These are phyloP conservation scores for Proliferodiscus dingleyae DNA, from an alignment of 2,329 filamentous ascomycete species.

Conservation along the genomic window DNA sequence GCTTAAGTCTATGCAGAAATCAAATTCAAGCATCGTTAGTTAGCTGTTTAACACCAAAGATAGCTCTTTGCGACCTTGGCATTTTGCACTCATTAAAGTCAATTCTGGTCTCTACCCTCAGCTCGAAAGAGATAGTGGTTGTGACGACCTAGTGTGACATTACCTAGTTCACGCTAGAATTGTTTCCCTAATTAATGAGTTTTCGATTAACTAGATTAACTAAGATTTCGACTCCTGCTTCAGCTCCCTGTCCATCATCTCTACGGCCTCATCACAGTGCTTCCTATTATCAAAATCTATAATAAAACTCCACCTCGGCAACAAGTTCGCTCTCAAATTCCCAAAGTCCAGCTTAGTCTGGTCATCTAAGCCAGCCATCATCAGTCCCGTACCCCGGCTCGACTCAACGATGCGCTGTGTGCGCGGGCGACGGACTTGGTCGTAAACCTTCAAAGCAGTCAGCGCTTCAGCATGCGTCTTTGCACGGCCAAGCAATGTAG, in stretches of 20 bases:
- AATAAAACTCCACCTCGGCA: conserved; percentile 4
- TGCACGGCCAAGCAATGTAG: conserved; percentile 17
- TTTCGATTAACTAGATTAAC: too few species aligned
- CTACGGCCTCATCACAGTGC: conserved; percentile 1
- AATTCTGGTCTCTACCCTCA: too few species aligned
- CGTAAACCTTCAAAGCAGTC: not conserved
- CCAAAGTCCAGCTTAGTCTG: not conserved
- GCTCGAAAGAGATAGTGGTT: too few species aligned
- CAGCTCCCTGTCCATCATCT: conserved; percentile 3
- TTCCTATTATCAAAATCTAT: conserved; percentile 4
- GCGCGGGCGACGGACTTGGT: conserved; percentile 4
- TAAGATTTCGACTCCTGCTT: too few species aligned
- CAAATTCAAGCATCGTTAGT: too few species aligned
- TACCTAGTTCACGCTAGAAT: too few species aligned
- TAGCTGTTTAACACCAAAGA: too few species aligned
- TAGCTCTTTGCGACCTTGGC: too few species aligned
- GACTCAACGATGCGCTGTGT: not conserved
- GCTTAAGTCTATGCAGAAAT: too few species aligned
- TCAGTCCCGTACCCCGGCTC: not conserved
- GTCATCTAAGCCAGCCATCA: conserved; percentile 1
- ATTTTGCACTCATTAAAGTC: too few species aligned
- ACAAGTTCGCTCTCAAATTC: conserved; percentile 1
- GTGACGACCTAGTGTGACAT: too few species aligned
- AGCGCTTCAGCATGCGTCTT: not conserved
- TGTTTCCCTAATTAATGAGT: too few species aligned